Evolutionary conservation across 169 alveolate species (phyloP), one percentile per base, ranked within the genome.

Genomic region (Eimeria necatrix): DNA sequence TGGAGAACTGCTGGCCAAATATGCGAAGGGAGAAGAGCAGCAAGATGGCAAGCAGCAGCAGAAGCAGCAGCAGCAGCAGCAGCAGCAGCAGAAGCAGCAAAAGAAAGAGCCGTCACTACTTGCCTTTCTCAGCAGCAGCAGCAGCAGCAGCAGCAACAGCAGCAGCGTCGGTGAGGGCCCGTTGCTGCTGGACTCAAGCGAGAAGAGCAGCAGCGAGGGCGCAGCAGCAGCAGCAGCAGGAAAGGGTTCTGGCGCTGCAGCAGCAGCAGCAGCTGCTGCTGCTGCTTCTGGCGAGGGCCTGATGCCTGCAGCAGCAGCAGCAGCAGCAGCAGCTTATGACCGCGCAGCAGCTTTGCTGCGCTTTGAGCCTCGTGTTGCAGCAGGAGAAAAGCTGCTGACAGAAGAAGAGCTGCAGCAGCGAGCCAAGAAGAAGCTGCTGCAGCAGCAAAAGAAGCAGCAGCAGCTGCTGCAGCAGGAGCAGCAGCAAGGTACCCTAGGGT

Each of bases 321-420:
- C 89, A 80, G 73, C 89, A 52, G 94, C 94, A n/a, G 94, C 59
- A 32, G 86, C 16, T 14, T 89, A 64, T 46, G 94, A 89, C 51
- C n/a, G 26, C 7, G 74, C 80, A 7, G 94, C 94, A n/a, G 78
- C 78, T 3, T 51, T 80, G 46, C 86, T 89, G 48, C 86, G 76
- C 3, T 89, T 89, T 22, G 88, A 56, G 32, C 74, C 73, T 56
- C 87, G 94, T 4, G 74, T 89, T 4, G 73, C 94, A 5, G 94
- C 86, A 12, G 80, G 86, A 0, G 87, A 70, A 48, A 89, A 56
- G 61, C 76, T 89, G 32, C 12, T 71, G 49, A 71, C 94, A 56
- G 94, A 78, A 0, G 94, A 89, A 61, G 94, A 89, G 78, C 49
- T 53, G 46, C 56, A 52, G 73, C 78, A 70, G 59, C 4, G 26